These are phyloP conservation scores for Lipomyces anomalus DNA, from an alignment of 805 yeast genomes.

Conservation along the genomic window DNA sequence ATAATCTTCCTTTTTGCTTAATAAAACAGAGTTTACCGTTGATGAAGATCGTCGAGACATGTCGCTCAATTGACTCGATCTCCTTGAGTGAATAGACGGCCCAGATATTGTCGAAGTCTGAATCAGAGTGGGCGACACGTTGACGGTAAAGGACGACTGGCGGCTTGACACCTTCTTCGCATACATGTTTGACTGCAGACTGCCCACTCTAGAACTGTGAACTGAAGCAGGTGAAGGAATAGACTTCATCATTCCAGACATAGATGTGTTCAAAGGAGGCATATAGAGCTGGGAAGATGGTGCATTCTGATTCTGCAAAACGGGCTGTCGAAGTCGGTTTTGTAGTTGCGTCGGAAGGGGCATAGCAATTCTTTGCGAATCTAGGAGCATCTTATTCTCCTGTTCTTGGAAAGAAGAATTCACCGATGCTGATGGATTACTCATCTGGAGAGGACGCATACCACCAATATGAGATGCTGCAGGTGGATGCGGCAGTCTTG, in stretches of 20 bases:
- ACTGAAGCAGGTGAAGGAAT: not conserved
- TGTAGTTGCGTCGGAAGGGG: not conserved
- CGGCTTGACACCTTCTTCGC: too few species aligned
- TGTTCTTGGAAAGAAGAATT: too few species aligned
- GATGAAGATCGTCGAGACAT: not conserved
- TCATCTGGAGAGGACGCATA: too few species aligned
- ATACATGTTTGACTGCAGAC: not conserved
- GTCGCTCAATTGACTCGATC: not conserved
- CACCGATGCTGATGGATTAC: too few species aligned
- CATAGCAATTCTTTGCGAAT: too few species aligned
- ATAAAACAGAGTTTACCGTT: not conserved
- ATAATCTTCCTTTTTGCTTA: slow-evolving; percentile 9
- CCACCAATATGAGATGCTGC: too few species aligned
- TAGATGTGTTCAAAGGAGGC: not conserved
- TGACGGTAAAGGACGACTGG: not conserved
- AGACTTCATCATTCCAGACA: not conserved
- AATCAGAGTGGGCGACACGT: not conserved
- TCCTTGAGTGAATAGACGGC: not conserved
- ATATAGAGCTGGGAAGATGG: not conserved
- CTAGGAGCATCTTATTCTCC: too few species aligned
- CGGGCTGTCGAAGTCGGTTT: not conserved
- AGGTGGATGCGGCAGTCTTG: too few species aligned
- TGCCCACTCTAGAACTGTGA: not conserved
- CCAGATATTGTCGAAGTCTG: not conserved
- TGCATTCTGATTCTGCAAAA: not conserved